Evolutionary conservation across 2,329 filamentous ascomycete genomes (phyloP).

Genomic region (Emmonsiellopsis sp.): DNA sequence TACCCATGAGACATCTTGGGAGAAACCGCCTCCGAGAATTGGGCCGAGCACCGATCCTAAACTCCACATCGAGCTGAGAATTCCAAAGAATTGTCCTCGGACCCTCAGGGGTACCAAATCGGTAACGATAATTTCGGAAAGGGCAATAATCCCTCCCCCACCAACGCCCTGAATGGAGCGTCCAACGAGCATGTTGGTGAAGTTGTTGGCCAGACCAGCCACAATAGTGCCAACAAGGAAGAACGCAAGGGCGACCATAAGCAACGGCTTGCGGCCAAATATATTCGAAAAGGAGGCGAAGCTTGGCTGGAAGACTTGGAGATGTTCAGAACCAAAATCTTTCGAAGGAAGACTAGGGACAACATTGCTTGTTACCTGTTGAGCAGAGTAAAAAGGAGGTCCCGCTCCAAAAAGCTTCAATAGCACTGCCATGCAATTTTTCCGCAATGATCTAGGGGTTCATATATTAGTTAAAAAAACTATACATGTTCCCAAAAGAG

Average conservation of each 20-base stretch:
- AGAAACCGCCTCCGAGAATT: constrained; percentile 34
- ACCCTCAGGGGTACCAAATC: constrained; percentile 35
- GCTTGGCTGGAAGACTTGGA: constrained; percentile 41
- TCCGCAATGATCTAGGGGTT: constrained; percentile 38
- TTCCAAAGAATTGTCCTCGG: constrained; percentile 31
- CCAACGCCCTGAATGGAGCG: constrained; percentile 37
- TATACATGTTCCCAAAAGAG: too few relatives aligned
- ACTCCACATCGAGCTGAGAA: constrained; percentile 31
- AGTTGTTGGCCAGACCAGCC: constrained; percentile 31
- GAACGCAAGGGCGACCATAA: constrained; percentile 30
- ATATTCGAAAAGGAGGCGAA: constrained; percentile 39
- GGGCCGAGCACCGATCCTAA: constrained; percentile 31
- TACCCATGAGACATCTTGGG: constrained; percentile 30
- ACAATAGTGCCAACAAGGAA: constrained; percentile 39
- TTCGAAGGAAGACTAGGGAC: not conserved
- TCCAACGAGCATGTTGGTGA: constrained; percentile 38
- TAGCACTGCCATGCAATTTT: constrained; percentile 43
- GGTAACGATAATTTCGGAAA: constrained; percentile 35
- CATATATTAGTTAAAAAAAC: not conserved
- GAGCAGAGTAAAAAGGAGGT: constrained; percentile 58
- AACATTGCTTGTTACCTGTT: constrained; percentile 29
- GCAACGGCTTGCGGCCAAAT: constrained; percentile 36
- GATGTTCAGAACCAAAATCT: not conserved
- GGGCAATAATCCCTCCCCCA: constrained; percentile 35
- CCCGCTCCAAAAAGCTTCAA: constrained; percentile 62